Conservation (phyloP, 2,329 filamentous ascomycete genomes). For the Pezicula carpinea region DNA sequence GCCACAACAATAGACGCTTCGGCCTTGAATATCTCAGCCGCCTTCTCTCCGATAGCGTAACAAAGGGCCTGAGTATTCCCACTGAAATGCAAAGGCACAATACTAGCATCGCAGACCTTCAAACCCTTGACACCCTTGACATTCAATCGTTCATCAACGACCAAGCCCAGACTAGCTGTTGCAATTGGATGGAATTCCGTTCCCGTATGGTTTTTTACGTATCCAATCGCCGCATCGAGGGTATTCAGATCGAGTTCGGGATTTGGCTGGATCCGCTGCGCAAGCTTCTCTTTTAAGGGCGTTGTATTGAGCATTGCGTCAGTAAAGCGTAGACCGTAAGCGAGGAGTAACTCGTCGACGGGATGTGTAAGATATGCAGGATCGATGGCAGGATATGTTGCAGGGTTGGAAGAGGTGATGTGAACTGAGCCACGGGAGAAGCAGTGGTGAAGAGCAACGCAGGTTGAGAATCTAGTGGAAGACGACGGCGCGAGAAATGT, state of each 20-base stretch:
- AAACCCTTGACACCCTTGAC: constrained; percentile 11
- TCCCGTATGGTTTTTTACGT: background rate
- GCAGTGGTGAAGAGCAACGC: constrained; percentile 44
- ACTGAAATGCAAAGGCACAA: constrained; percentile 14
- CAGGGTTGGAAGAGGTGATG: constrained; percentile 32
- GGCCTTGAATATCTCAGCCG: constrained; percentile 13
- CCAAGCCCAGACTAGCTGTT: constrained; percentile 10
- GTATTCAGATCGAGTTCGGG: constrained; percentile 34
- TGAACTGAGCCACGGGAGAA: constrained; percentile 37
- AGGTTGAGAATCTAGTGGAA: constrained; percentile 46
- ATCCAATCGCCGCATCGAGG: constrained; percentile 23
- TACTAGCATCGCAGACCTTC: constrained; percentile 19
- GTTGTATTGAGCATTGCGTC: constrained; percentile 27
- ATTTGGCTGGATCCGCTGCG: constrained; percentile 25
- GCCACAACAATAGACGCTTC: background rate
- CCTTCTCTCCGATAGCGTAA: constrained; percentile 20
- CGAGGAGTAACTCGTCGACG: constrained; percentile 35
- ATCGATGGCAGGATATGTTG: constrained; percentile 33
- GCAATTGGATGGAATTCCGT: constrained; percentile 6
- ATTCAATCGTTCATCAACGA: constrained; percentile 9
- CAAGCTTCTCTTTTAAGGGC: constrained; percentile 26
- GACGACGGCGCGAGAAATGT: background rate
- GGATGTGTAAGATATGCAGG: constrained; percentile 37
- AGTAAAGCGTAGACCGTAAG: constrained; percentile 30
- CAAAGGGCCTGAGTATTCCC: constrained; percentile 14